Conservation (phyloP, 2,329 filamentous ascomycete species). For the Rhytidhysteron rufulum region DNA sequence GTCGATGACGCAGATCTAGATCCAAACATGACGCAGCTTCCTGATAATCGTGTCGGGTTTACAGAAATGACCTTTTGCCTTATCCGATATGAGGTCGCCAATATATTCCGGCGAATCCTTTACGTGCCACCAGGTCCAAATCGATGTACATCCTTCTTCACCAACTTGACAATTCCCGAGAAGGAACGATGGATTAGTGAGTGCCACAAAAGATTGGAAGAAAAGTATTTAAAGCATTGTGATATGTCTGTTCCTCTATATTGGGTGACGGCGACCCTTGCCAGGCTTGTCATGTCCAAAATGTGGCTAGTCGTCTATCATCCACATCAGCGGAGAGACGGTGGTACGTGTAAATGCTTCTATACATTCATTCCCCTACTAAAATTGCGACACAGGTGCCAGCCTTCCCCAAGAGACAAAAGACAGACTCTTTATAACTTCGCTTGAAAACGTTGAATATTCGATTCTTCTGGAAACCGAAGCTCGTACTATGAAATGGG, state of each 20-base stretch:
- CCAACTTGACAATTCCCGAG: constrained; percentile 42
- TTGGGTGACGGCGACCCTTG: constrained; percentile 66
- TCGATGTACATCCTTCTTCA: constrained; percentile 40
- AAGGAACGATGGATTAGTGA: constrained; percentile 50
- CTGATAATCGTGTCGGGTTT: constrained; percentile 48
- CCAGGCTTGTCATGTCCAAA: constrained; percentile 70
- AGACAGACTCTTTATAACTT: constrained; percentile 66
- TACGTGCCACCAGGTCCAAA: constrained; percentile 42
- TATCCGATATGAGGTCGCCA: constrained; percentile 51
- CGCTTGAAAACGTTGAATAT: constrained; percentile 72
- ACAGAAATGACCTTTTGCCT: constrained; percentile 57
- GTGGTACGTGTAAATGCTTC: constrained; percentile 23
- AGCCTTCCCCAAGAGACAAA: constrained; percentile 59
- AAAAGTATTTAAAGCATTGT: constrained; percentile 48
- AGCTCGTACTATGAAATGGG: constrained; percentile 58
- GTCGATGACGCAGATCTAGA: constrained; percentile 52
- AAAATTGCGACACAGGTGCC: constrained; percentile 26
- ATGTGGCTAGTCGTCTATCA: constrained; percentile 76
- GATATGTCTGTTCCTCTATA: constrained; percentile 58
- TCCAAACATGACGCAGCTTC: constrained; percentile 48
- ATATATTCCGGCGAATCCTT: constrained; percentile 44
- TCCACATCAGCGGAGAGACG: constrained; percentile 61
- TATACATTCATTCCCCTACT: neutral
- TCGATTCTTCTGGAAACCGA: constrained; percentile 63
- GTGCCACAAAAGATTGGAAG: constrained; percentile 45